Percentiles rank a stretch among this genome's conserved stretches.
Conservation (phyloP, 768 basidiomycete species). For the Strobilomyces echinocephalus region DNA sequence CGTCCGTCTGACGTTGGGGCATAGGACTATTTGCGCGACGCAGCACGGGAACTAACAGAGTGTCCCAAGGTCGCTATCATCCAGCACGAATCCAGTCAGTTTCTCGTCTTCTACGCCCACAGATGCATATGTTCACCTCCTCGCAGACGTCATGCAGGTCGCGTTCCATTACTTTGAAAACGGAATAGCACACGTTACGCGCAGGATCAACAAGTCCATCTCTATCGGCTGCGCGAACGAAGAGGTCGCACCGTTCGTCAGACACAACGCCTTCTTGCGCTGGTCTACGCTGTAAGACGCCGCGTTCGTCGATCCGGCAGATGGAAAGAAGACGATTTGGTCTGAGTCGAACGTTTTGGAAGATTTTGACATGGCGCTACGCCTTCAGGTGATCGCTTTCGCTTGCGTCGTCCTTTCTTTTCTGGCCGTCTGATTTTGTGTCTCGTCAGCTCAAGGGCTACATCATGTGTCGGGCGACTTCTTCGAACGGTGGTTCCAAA, state of each 20-base stretch:
- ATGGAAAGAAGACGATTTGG: constrained; percentile 67
- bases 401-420: too few relatives aligned
- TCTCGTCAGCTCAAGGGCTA: constrained; percentile 12
- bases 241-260: constrained; percentile 74
- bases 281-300: constrained; percentile 90
- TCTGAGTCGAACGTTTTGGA: constrained; percentile 64
- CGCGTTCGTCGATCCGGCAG: constrained; percentile 53
- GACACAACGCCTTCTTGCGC: constrained; percentile 85
- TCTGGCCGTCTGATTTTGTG: too few relatives aligned
- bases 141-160: constrained; percentile 84
- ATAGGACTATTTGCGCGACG: constrained; percentile 90
- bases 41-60: constrained; percentile 76
- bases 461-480: constrained; percentile 62
- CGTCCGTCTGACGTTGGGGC: too few relatives aligned
- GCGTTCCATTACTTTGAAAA: constrained; percentile 90
- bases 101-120: too few relatives aligned
- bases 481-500: constrained; percentile 82
- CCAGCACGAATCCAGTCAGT: constrained; percentile 72
- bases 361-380: constrained; percentile 65
- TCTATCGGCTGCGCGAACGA: constrained; percentile 77
- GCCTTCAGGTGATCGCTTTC: constrained; percentile 48
- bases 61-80: constrained; percentile 67
- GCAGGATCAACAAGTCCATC: constrained; percentile 80
- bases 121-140: too few relatives aligned
- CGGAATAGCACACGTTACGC: constrained; percentile 85